Evolutionary conservation across 352 stramenopile genomes (phyloP).

Genomic region (Pythium phragmiticola): DNA sequence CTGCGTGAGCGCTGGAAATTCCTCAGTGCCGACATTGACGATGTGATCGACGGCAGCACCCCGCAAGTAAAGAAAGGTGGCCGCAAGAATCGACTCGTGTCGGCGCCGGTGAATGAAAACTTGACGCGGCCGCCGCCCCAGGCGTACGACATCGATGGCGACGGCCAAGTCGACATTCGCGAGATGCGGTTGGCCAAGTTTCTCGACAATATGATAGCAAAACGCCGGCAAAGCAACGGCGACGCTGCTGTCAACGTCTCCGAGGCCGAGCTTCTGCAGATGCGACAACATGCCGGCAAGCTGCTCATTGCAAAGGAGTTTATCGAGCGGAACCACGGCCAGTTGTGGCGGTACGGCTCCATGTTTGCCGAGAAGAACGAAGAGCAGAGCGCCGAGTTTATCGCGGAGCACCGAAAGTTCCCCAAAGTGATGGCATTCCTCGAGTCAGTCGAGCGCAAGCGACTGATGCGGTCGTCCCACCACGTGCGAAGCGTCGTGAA

Average conservation of each 20-base stretch:
- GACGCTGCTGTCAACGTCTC: neutral
- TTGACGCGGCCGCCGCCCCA: conserved; percentile 1
- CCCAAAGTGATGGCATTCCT: conserved; percentile 60
- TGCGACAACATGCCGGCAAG: conserved; percentile 51
- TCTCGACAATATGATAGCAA: conserved; percentile 50
- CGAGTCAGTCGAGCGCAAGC: conserved; percentile 58
- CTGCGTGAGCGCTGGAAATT: conserved; percentile 51
- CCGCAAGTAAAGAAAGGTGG: conserved; percentile 17
- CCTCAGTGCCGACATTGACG: conserved; percentile 43
- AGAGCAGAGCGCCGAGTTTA: conserved; percentile 57
- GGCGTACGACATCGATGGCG: conserved; percentile 66
- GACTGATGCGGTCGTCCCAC: conserved; percentile 55
- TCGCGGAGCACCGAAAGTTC: conserved; percentile 66
- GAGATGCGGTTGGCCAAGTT: conserved; percentile 71
- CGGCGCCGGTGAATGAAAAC: neutral
- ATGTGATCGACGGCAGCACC: conserved; percentile 37
- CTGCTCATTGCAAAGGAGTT: conserved; percentile 72
- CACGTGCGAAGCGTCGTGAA: conserved; percentile 36
- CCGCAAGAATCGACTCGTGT: neutral
- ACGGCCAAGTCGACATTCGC: conserved; percentile 60
- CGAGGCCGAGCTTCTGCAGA: conserved; percentile 41
- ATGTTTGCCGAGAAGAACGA: conserved; percentile 66
- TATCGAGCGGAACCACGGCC: conserved; percentile 61
- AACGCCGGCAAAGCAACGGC: conserved; percentile 16
- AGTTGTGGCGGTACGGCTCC: conserved; percentile 61